Percentiles rank a stretch among this genome's conserved stretches.
phyloP scores from a whole-genome alignment of 345 rosid species.

The Eucalyptus microcorys region DNA sequence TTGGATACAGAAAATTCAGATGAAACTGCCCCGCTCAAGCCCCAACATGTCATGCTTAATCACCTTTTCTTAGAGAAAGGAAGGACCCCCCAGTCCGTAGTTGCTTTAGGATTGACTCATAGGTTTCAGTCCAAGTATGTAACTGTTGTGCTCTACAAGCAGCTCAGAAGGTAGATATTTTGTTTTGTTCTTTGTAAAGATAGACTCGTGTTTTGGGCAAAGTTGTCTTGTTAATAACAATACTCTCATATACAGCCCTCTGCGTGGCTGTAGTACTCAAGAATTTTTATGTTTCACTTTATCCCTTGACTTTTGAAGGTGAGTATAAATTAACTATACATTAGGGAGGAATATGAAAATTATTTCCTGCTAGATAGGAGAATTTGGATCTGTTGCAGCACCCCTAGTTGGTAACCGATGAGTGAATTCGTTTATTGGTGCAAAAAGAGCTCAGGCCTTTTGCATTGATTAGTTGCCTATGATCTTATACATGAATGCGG shows the following conservation, averaged over 20 bases:
- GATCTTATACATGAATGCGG: not conserved
- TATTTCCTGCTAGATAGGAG: not conserved
- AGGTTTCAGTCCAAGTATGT: constrained; percentile 86
- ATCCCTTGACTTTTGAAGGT: not conserved
- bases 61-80: constrained; percentile 80
- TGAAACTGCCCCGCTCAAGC: constrained; percentile 42
- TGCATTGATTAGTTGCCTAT: not conserved
- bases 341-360: not conserved
- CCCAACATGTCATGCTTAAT: constrained; percentile 81
- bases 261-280: not conserved
- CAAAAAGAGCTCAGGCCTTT: not conserved
- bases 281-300: not conserved
- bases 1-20: constrained; percentile 36
- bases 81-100: constrained; percentile 63
- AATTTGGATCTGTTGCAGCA: not conserved
- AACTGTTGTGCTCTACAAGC: constrained; percentile 85
- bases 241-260: not conserved
- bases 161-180: constrained; percentile 37
- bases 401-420: not conserved
- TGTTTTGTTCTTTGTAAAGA: constrained; percentile 4
- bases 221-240: constrained; percentile 7
- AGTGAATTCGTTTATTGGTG: not conserved
- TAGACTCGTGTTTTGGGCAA: not conserved
- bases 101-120: constrained; percentile 78
- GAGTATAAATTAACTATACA: not conserved